Base-by-base conservation (phyloP, 2,329 filamentous ascomycete species). In the Fusarium robinianum region DNA sequence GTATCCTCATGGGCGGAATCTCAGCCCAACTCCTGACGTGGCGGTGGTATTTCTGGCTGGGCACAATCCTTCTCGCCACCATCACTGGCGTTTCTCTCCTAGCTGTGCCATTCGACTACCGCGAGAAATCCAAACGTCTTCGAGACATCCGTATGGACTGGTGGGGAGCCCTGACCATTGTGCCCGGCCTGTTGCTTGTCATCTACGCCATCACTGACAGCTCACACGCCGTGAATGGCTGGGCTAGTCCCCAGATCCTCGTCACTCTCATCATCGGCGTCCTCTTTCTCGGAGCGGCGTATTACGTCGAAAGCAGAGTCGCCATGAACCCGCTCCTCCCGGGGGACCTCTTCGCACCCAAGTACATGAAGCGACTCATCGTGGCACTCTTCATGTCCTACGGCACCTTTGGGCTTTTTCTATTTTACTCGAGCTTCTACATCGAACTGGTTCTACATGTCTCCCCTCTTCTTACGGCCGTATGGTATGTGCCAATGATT, bases 1-100 rank as follows among this genome's bases (percentile, higher is more conserved):
- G 85, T 1, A 84, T 46, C 11, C 31, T 46, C 3, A 29, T 31
- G 8, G 43, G 31, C 4, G 43, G 31, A 5, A 30, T 46, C 4
- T 33, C 31, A 7, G 37, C 24, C 1, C 22, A 37, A 11, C 11
- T 46, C 3, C 19, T 36, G 2, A n/a, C 26, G 2, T 46, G 43
- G 37, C 15, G 36, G 6, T 46, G 30, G 31, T 46, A 41, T 21
- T 46, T 46, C 11, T 46, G 43, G 43, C 14, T 46, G 10, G 43
- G 39, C 2, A 15, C 31, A 25, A 42, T 46, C 12, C 21, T 41
- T 9, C 22, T 29, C 19, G 11, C 32, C 8, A 8, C 25, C 4
- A 36, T 36, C 11, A 15, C 26, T 9, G 12, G 16, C 1, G 26
- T 31, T 8, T 33, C 30, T 3, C 7, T 27, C 4, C 32, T 42